Conservation (phyloP, 2,329 filamentous ascomycete genomes). For the Apiospora marii region DNA sequence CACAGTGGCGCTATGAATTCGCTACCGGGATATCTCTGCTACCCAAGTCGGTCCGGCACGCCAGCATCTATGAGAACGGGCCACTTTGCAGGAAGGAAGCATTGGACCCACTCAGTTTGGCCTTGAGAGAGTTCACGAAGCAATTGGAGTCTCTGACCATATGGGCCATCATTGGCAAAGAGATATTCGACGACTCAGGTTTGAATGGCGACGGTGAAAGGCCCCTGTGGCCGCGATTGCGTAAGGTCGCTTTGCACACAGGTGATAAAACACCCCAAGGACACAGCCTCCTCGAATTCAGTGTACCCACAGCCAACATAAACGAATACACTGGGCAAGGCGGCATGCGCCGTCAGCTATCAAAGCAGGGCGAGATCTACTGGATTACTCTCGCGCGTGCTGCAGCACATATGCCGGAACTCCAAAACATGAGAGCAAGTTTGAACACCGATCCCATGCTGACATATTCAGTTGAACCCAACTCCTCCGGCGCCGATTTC, state of each 20-base stretch:
- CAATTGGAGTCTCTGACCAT: background rate
- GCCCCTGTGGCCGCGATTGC: background rate
- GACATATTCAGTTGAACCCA: background rate
- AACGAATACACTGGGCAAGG: background rate
- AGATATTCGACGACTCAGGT: background rate
- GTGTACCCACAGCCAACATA: accelerated
- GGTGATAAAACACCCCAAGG: background rate
- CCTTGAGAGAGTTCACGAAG: background rate
- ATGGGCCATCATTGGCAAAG: background rate
- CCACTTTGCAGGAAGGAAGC: background rate
- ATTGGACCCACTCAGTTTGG: background rate
- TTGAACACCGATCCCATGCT: background rate
- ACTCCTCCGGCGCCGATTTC: background rate
- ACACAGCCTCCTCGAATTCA: background rate
- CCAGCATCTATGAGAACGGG: background rate
- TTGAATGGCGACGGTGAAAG: background rate
- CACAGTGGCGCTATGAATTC: background rate
- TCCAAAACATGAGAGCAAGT: too few species aligned
- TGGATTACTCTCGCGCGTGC: background rate
- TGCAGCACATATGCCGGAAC: background rate
- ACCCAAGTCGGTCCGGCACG: background rate
- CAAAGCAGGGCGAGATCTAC: background rate
- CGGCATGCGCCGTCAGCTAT: background rate
- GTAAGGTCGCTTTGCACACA: accelerated
- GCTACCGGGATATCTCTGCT: background rate